Percentiles rank a stretch among this genome's conserved stretches.
These are phyloP conservation scores for Saposhnikovia divaricata DNA, from an alignment of 129 eudicot species.

Conservation along the genomic window DNA sequence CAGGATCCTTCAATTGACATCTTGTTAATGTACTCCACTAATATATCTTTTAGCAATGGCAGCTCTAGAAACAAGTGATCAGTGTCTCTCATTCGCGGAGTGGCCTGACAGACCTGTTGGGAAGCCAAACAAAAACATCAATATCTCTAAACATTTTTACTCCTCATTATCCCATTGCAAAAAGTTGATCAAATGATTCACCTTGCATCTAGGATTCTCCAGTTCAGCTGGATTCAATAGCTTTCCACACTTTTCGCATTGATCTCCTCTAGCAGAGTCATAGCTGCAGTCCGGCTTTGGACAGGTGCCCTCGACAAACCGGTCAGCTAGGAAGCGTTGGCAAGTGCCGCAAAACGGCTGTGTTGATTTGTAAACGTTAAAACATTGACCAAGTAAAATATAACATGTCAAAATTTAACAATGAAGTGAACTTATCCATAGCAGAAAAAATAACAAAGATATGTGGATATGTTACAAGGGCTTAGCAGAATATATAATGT, in stretches of 20 bases:
- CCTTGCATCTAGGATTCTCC: slow-evolving; percentile 25
- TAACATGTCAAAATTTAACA: neutral
- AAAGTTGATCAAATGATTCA: neutral
- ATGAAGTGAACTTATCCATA: neutral
- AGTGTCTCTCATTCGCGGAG: slow-evolving; percentile 23
- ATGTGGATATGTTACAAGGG: neutral
- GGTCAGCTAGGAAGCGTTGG: slow-evolving; percentile 26
- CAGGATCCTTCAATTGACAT: slow-evolving; percentile 24
- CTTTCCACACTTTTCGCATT: slow-evolving; percentile 22
- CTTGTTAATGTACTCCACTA: slow-evolving; percentile 19
- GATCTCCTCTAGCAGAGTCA: slow-evolving; percentile 19
- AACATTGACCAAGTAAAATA: neutral
- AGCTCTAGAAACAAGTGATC: slow-evolving; percentile 30
- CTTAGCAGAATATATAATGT: neutral
- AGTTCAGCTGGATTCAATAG: slow-evolving; percentile 21
- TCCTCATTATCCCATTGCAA: neutral
- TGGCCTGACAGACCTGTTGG: slow-evolving; percentile 16
- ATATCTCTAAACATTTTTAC: neutral
- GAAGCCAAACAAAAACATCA: neutral
- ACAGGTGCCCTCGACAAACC: slow-evolving; percentile 28
- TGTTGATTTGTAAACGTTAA: neutral
- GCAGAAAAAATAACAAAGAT: neutral
- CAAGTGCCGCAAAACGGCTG: slow-evolving; percentile 26
- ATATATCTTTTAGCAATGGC: slow-evolving; percentile 15
- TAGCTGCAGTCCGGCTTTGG: slow-evolving; percentile 25